A percentile compares a stretch with the other conserved stretches of the same genome.
Conservation (phyloP, 371 early-diverging fungal genomes). For the Syncephalastrum racemosum region DNA sequence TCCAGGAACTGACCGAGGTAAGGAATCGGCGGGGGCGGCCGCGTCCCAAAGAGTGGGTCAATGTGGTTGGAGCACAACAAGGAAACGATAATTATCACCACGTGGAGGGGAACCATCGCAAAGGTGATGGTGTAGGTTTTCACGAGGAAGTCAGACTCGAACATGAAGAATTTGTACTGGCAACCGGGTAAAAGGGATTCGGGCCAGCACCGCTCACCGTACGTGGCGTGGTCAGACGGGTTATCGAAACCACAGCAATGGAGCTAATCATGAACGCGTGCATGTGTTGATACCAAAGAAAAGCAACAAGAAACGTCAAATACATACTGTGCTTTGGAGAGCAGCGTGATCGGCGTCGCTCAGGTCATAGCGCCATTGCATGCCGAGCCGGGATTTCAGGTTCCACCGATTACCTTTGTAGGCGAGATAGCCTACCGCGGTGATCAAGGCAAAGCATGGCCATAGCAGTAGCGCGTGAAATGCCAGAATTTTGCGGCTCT, state of each 20-base stretch:
- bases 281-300: not conserved
- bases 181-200: conserved; percentile 38
- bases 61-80: conserved; percentile 26
- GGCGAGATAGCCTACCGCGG: conserved; percentile 24
- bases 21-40: conserved; percentile 16
- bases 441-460: conserved; percentile 28
- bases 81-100: conserved; percentile 21
- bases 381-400: conserved; percentile 24
- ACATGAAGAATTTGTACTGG: conserved; percentile 24
- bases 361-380: conserved; percentile 28
- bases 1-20: conserved; percentile 21
- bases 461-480: conserved; percentile 24
- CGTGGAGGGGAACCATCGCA: conserved; percentile 24
- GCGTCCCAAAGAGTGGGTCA: conserved; percentile 18
- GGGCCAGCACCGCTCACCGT: conserved; percentile 22
- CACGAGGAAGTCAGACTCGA: conserved; percentile 22
- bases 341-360: conserved; percentile 8
- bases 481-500: conserved; percentile 17
- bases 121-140: conserved; percentile 21
- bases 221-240: conserved; percentile 34
- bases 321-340: conserved; percentile 24
- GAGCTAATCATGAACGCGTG: conserved; percentile 7
- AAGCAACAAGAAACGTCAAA: not conserved
- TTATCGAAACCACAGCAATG: conserved; percentile 39
- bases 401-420: conserved; percentile 31